These are phyloP conservation scores for Erigeron canadensis DNA, from an alignment of 129 eudicot species.

Conservation along the genomic window DNA sequence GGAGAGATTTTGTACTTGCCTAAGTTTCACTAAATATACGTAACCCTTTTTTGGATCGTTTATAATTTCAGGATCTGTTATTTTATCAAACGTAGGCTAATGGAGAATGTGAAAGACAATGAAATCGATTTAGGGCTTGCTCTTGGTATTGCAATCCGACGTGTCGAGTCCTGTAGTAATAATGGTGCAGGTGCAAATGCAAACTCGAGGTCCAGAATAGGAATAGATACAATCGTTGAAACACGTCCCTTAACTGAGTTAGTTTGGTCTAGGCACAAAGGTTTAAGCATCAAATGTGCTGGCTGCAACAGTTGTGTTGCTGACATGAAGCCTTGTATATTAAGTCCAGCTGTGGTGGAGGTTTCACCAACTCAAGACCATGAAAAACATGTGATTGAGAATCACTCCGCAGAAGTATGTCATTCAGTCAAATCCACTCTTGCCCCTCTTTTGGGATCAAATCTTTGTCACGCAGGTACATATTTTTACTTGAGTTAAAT, in stretches of 20 bases:
- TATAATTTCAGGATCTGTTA: conserved; percentile 27
- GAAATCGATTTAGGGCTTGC: conserved; percentile 54
- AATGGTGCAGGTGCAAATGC: conserved; percentile 89
- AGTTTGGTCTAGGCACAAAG: conserved; percentile 67
- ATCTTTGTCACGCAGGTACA: conserved; percentile 21
- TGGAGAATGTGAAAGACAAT: conserved; percentile 41
- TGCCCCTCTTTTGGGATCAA: not conserved
- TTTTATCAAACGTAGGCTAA: conserved; percentile 7
- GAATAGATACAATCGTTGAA: conserved; percentile 27
- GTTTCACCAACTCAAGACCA: conserved; percentile 10
- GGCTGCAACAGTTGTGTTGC: conserved; percentile 27
- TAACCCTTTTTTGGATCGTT: not conserved
- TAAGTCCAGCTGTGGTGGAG: conserved; percentile 11
- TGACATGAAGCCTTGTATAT: conserved; percentile 29
- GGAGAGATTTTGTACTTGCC: too few relatives aligned
- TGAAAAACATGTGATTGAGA: conserved; percentile 3
- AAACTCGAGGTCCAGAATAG: conserved; percentile 35
- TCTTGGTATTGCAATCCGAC: conserved; percentile 40
- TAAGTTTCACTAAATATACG: not conserved
- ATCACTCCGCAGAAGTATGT: not conserved
- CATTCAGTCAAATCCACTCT: not conserved
- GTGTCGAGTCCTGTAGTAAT: conserved; percentile 12
- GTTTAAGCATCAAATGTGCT: conserved; percentile 53
- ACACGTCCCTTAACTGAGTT: conserved; percentile 55
- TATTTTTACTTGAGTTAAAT: not conserved